Evolutionary conservation across 2,329 filamentous ascomycete genomes (phyloP).

Genomic region (Aspergillus oerlinghausenensis): DNA sequence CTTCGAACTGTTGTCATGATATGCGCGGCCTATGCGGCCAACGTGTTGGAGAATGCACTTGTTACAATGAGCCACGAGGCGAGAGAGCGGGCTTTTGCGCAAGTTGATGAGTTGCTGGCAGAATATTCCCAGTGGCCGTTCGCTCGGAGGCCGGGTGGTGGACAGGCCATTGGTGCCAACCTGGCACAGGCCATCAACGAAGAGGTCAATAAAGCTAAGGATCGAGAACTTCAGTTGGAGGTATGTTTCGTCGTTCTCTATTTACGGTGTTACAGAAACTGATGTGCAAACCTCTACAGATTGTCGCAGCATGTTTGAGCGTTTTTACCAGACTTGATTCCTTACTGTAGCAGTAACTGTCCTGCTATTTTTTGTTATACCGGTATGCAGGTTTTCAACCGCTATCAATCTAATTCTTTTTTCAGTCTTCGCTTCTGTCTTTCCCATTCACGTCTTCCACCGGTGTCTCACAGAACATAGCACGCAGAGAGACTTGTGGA

Average conservation of each 20-base stretch:
- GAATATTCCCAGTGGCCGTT: constrained; percentile 99
- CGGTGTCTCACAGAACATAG: not conserved
- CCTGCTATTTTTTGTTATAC: constrained; percentile 1
- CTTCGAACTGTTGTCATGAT: constrained; percentile 92
- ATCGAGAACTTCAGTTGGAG: constrained; percentile 94
- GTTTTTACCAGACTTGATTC: constrained; percentile 98
- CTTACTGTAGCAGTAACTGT: constrained; percentile 58
- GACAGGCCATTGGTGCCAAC: constrained; percentile 85
- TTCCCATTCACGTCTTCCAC: not conserved
- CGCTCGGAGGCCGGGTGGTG: constrained; percentile 69
- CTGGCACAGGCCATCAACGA: constrained; percentile 81
- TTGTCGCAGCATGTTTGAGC: constrained; percentile 89
- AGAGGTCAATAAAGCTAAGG: constrained; percentile 80
- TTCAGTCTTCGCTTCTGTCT: constrained; percentile 1
- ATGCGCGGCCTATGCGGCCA: constrained; percentile 95
- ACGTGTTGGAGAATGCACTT: constrained; percentile 96
- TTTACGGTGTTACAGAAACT: constrained; percentile 8
- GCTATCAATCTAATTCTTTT: not conserved
- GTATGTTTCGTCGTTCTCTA: constrained; percentile 47
- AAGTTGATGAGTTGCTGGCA: constrained; percentile 91
- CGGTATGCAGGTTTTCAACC: not conserved
- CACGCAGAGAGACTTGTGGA: not conserved
- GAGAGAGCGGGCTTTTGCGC: constrained; percentile 87
- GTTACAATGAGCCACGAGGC: constrained; percentile 91
- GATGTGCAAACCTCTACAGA: constrained; percentile 39